These are phyloP conservation scores for Berberis thunbergii DNA, from an alignment of 164 flowering plant species.

Conservation along the genomic window DNA sequence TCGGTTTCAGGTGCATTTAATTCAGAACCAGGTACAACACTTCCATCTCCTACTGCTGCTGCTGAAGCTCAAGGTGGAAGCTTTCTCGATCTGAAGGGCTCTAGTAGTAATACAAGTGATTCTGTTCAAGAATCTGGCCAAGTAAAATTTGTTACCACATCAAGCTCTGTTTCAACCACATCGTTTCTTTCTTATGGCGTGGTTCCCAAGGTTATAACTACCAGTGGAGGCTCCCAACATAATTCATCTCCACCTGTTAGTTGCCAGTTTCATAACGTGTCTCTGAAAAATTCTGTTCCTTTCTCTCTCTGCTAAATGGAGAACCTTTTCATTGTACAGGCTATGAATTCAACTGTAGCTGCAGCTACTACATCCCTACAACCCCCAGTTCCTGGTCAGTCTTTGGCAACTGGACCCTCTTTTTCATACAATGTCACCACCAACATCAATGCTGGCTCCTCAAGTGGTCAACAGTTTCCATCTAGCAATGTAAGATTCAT, in stretches of 20 bases:
- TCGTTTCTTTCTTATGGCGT: constrained; percentile 25
- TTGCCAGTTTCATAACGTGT: constrained; percentile 5
- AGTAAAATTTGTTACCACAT: constrained; percentile 13
- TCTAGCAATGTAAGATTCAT: too few species aligned
- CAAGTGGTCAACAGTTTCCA: too few species aligned
- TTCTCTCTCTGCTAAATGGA: not conserved
- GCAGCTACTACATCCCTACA: constrained; percentile 15
- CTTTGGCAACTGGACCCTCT: constrained; percentile 21
- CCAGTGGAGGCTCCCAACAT: constrained; percentile 21
- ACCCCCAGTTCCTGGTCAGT: constrained; percentile 21
- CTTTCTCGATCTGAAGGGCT: constrained; percentile 8
- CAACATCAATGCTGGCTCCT: too few species aligned
- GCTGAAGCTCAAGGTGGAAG: too few species aligned
- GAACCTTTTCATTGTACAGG: constrained; percentile 10
- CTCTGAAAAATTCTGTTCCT: not conserved
- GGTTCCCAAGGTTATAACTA: constrained; percentile 9
- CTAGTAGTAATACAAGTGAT: constrained; percentile 11
- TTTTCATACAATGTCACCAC: too few species aligned
- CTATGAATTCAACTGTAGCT: constrained; percentile 11
- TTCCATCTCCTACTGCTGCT: too few species aligned
- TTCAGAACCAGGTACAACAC: too few species aligned
- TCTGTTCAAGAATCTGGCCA: not conserved
- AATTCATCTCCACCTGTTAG: constrained; percentile 23
- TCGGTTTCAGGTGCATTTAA: not conserved
- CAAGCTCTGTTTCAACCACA: constrained; percentile 20